Percentiles rank a stretch among this genome's conserved stretches.
Evolutionary conservation across 495 filamentous ascomycete species (phyloP).

Genomic region (Chaetomium tenue): DNA sequence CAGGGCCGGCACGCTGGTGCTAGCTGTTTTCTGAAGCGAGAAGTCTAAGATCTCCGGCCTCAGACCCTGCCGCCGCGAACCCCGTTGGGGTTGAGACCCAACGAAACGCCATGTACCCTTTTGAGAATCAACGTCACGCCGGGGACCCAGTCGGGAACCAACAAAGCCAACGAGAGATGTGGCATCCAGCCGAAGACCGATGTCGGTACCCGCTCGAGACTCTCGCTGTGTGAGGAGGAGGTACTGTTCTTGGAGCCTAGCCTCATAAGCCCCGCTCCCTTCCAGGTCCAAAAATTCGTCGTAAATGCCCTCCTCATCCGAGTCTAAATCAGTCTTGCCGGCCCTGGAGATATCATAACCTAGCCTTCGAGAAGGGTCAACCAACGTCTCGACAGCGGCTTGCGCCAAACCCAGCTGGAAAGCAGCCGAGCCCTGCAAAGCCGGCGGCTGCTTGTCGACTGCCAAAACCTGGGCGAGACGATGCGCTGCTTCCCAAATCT

Average conservation of each 20-base stretch:
- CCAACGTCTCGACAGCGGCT: slow-evolving; percentile 55
- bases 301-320: neutral
- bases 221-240: slow-evolving; percentile 25
- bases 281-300: neutral
- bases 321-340: slow-evolving; percentile 42
- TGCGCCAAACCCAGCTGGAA: slow-evolving; percentile 51
- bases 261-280: slow-evolving; percentile 14
- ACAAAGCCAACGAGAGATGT: neutral
- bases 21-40: slow-evolving; percentile 41
- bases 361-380: slow-evolving; percentile 53
- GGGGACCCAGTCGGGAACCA: neutral
- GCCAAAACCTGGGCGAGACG: slow-evolving; percentile 57
- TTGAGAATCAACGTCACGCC: too few relatives aligned
- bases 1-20: slow-evolving; percentile 39
- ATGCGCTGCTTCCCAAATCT: slow-evolving; percentile 54
- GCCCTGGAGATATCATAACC: slow-evolving; percentile 51
- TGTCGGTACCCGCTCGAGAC: slow-evolving; percentile 22
- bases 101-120: neutral
- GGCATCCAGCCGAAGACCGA: slow-evolving; percentile 27
- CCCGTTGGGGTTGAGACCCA: neutral
- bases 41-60: slow-evolving; percentile 26
- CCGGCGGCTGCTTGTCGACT: slow-evolving; percentile 56
- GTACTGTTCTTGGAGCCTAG: slow-evolving; percentile 26
- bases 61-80: slow-evolving; percentile 1
- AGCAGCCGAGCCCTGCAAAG: slow-evolving; percentile 48